phyloP scores from a whole-genome alignment of 768 basidiomycete genomes.

The Pleurotus djamor region DNA sequence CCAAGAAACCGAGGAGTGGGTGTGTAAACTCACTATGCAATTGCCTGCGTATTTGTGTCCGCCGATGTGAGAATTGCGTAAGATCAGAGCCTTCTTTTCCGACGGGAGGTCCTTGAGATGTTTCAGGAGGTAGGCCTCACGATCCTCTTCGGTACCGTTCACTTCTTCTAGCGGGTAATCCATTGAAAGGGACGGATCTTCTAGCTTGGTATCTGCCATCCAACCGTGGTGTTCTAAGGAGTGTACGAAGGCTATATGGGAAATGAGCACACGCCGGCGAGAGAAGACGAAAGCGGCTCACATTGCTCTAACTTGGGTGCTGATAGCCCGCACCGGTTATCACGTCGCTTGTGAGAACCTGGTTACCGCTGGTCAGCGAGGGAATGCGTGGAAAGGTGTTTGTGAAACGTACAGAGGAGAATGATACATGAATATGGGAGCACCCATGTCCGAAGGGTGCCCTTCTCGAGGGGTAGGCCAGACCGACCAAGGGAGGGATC shows the following conservation, averaged over 20 bases:
- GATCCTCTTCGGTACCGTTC: constrained; percentile 45
- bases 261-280: constrained; percentile 11
- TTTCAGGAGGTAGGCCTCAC: constrained; percentile 52
- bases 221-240: constrained; percentile 68
- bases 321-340: constrained; percentile 88
- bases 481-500: constrained; percentile 54
- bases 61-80: constrained; percentile 88
- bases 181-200: constrained; percentile 47
- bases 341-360: constrained; percentile 94
- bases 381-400: background rate
- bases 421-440: constrained; percentile 91
- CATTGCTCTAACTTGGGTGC: constrained; percentile 82
- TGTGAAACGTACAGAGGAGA: constrained; percentile 56
- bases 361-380: constrained; percentile 11
- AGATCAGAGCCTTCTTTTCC: constrained; percentile 73
- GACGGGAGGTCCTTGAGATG: constrained; percentile 50
- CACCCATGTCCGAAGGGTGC: constrained; percentile 64
- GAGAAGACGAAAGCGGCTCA: constrained; percentile 25
- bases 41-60: constrained; percentile 94
- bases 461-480: constrained; percentile 40
- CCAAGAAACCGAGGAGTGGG: background rate
- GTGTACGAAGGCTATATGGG: constrained; percentile 53
- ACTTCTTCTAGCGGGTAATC: constrained; percentile 63
- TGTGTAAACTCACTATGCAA: constrained; percentile 66
- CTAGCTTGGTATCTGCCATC: constrained; percentile 74